phyloP scores from a whole-genome alignment of 306 rosid genomes.

The Boehmeria nivea region DNA sequence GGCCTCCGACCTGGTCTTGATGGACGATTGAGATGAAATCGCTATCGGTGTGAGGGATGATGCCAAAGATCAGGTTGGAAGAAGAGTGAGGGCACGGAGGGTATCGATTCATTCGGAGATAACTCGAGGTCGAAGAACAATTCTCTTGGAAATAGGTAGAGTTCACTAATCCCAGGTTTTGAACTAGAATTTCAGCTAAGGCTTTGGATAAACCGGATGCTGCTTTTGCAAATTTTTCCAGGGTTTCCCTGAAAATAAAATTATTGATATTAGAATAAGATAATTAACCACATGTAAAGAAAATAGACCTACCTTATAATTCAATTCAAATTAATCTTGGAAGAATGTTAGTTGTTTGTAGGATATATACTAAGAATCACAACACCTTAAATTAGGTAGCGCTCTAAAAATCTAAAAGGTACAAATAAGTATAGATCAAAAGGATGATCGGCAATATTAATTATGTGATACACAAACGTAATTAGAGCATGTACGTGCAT shows the following conservation, averaged over 20 bases:
- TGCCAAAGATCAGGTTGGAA: conserved; percentile 35
- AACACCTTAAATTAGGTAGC: no score
- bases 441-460: no score
- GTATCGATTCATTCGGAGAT: conserved; percentile 59
- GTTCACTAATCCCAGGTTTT: conserved; percentile 36
- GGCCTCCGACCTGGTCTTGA: conserved; percentile 30
- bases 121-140: conserved; percentile 38
- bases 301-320: not conserved
- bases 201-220: conserved; percentile 33
- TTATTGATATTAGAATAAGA: no score
- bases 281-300: not conserved
- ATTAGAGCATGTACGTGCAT: no score
- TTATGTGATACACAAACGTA: no score
- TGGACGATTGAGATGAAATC: conserved; percentile 30
- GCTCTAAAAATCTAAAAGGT: no score
- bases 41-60: conserved; percentile 57
- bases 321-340: no score
- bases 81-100: conserved; percentile 58
- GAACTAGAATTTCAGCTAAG: conserved; percentile 47
- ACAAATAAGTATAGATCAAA: no score
- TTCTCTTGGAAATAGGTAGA: conserved; percentile 40
- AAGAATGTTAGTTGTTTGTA: no score
- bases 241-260: conserved; percentile 25
- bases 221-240: conserved; percentile 34
- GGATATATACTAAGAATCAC: no score